Base-by-base conservation (phyloP, 139 green algal species). In the Haematococcus sp. region DNA sequence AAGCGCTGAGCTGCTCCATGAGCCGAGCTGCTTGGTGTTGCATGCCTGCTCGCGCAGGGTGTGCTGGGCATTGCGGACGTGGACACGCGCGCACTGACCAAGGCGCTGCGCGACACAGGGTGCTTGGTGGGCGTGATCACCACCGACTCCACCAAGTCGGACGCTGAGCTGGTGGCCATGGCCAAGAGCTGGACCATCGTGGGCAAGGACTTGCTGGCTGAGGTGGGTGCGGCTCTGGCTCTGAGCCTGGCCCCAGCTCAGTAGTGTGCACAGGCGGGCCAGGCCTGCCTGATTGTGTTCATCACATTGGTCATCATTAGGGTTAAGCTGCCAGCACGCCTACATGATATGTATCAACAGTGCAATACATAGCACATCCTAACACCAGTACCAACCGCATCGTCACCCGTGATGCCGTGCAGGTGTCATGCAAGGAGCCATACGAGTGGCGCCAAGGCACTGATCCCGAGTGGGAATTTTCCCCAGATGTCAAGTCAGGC, bases 371-470 rank as follows among this genome's bases (percentile, higher is more conserved):
- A 11, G 40, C 40, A 49, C 40, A 49, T 49, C 7, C 40, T 49
- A 11, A 49, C 40, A 49, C 40, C 11, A n/a, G n/a, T n/a, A n/a
- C n/a, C n/a, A n/a, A n/a, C n/a, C n/a, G n/a, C n/a, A n/a, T n/a
- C n/a, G n/a, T n/a, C n/a, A n/a, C n/a, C n/a, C n/a, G n/a, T n/a
- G n/a, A n/a, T n/a, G n/a, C n/a, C n/a, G n/a, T n/a, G 54, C 58
- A 65, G 58, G 92, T 98, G 49, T 94, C 89, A 0, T 95, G 88
- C 78, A 84, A 76, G 35, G 83, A 96, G 87, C 87, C 90, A 1
- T 99, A 98, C 76, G 87, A 98, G 85, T 99, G 94, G 94, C 88
- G 87, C 51, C 91, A 98, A 64, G 63, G 83, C 66, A 98, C 95
- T 19, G 83, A 73, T 9, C 81, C 87, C 0, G 93, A 98, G 84